Evolutionary conservation across 2,329 filamentous ascomycete genomes (phyloP), one percentile per base, ranked within the genome.

Genomic region (Aspergillus japonicus): DNA sequence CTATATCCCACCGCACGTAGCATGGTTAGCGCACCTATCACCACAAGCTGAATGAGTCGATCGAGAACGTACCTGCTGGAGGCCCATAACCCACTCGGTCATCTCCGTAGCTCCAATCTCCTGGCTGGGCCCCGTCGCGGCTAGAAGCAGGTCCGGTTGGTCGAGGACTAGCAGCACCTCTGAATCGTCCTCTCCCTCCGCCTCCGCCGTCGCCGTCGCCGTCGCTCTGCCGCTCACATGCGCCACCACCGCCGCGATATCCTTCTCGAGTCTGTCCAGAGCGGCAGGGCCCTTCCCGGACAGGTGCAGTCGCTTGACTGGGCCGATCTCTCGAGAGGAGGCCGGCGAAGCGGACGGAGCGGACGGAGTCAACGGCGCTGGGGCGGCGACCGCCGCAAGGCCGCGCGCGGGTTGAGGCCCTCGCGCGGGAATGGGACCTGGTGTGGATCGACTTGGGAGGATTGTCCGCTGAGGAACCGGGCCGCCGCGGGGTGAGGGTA

Each of bases 101-200:
- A 90, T 68, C n/a, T 77, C 77, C 31, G 74, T 71, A 48, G 74
- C 74, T 26, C 73, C 69, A 31, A 76, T 71, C 1, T 79, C 76
- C 39, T 77, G 78, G 39, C 77, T 73, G 35, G 81, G 78, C 1
- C 80, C 83, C 5, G 81, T 81, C 31, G 85, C 80, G 5, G 89
- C 88, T 35, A 91, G 78, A 29, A 90, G 73, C 21, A 87, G 73
- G 69, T 91, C 89, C 12, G 85, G 78, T 68, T 87, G 85, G 68
- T 91, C 89, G 24, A 90, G 66, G 19, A 92, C 74, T 58, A 92
- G 74, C n/a, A 90, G 70, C 0, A 83, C 77, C 33, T 73, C 69
- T 2, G 67, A 61, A 19, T 66, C 69, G 21, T 69, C 66, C n/a
- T 66, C 68, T 29, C 62, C 64, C 6, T 67, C 68, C 26, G 65